These are phyloP conservation scores for Oryza glumipatula DNA, from an alignment of 176 grass and related monocot genomes.

Conservation along the genomic window DNA sequence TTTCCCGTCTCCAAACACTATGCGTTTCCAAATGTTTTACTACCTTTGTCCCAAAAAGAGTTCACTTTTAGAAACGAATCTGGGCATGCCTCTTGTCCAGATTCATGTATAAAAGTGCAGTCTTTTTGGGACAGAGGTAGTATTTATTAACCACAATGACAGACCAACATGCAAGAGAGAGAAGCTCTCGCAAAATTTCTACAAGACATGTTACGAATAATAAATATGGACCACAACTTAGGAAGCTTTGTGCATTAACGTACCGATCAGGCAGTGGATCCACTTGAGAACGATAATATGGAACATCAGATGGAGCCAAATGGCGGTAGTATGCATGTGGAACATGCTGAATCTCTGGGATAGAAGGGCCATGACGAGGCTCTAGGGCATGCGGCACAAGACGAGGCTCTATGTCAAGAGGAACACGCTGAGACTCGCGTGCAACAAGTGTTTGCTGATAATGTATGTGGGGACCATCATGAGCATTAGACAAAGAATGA, in stretches of 20 bases:
- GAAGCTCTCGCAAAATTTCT: neutral
- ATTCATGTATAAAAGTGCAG: too few species aligned
- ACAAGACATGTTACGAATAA: neutral
- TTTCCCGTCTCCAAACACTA: neutral
- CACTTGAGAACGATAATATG: constrained; percentile 45
- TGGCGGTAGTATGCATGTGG: constrained; percentile 38
- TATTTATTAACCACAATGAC: neutral
- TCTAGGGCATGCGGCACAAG: constrained; percentile 15
- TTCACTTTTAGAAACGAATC: too few species aligned
- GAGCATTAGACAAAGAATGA: constrained; percentile 30
- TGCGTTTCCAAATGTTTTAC: neutral
- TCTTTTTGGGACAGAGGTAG: too few species aligned
- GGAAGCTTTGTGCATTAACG: constrained; percentile 21
- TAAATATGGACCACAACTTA: neutral
- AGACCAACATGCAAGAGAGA: neutral
- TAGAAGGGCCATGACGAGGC: constrained; percentile 35
- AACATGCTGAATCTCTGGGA: constrained; percentile 54
- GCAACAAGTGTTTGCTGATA: constrained; percentile 34
- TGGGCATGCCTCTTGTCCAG: too few species aligned
- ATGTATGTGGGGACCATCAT: constrained; percentile 43
- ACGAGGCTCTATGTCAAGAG: constrained; percentile 23
- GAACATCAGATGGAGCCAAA: constrained; percentile 52
- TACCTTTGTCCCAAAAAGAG: too few species aligned
- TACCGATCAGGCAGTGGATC: constrained; percentile 51
- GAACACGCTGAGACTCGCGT: constrained; percentile 34